Percentiles rank a stretch among this genome's conserved stretches.
phyloP scores from a whole-genome alignment of 108 stramenopile genomes.

The Pseudonitzschia pungens region DNA sequence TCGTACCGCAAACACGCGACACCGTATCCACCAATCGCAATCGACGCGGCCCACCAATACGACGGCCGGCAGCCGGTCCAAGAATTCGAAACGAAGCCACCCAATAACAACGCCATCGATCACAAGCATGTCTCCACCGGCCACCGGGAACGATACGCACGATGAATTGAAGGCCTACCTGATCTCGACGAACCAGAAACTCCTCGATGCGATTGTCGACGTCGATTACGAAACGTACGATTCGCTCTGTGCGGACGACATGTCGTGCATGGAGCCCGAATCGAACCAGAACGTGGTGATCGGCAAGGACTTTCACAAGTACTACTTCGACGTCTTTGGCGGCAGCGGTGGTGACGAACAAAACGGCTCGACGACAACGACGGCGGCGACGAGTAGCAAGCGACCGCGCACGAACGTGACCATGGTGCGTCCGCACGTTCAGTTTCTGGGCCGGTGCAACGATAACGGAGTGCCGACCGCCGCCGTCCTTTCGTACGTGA shows the following conservation, averaged over 20 bases:
- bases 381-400: neutral
- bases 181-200: neutral
- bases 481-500: conserved; percentile 36
- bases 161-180: neutral
- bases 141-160: no score
- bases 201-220: conserved; percentile 27
- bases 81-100: no score
- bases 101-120: no score
- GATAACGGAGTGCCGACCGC: neutral
- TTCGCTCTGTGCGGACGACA: conserved; percentile 14
- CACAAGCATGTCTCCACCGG: no score
- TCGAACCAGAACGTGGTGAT: conserved; percentile 25
- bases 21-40: no score
- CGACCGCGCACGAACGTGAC: conserved; percentile 15
- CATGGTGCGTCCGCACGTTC: conserved; percentile 31
- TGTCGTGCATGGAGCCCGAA: conserved; percentile 45
- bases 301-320: conserved; percentile 40
- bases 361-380: no score
- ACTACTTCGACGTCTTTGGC: conserved; percentile 38
- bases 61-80: no score
- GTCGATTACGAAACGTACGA: conserved; percentile 32
- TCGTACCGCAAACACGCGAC: no score
- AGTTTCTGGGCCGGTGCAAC: conserved; percentile 14
- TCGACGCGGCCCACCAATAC: no score
- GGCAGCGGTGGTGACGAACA: neutral